These are phyloP conservation scores for Ophiocordyceps camponoti-leonardi DNA, from an alignment of 2,329 filamentous ascomycete species.

Conservation along the genomic window DNA sequence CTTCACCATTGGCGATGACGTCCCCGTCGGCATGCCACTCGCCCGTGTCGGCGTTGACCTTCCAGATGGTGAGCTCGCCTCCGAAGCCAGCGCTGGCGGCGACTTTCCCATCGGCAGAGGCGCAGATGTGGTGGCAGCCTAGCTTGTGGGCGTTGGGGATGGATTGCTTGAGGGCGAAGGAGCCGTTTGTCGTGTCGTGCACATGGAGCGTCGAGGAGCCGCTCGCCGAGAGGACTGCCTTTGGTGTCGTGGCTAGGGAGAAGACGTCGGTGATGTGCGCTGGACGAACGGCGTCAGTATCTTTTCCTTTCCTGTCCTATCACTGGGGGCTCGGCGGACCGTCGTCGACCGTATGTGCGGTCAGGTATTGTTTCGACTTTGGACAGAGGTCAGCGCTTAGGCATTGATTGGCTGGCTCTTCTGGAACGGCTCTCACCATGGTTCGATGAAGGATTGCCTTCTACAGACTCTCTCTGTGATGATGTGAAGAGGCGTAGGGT, in stretches of 20 bases:
- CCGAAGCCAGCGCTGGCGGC: constrained; percentile 79
- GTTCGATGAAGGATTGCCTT: not conserved
- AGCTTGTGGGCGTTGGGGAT: constrained; percentile 68
- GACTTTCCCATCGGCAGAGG: constrained; percentile 47
- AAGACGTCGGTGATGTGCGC: constrained; percentile 78
- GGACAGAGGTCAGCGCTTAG: not conserved
- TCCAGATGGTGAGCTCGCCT: constrained; percentile 78
- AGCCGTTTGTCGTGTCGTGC: constrained; percentile 53
- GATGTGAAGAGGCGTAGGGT: not conserved
- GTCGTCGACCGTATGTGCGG: constrained; percentile 76
- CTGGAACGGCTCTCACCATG: not conserved
- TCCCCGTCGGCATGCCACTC: constrained; percentile 29
- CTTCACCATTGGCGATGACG: constrained; percentile 18
- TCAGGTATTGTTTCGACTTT: constrained; percentile 96
- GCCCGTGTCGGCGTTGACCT: constrained; percentile 34
- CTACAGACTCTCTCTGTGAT: too few relatives aligned
- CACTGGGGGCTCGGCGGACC: constrained; percentile 29
- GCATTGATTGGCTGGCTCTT: not conserved
- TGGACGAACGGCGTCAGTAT: constrained; percentile 16
- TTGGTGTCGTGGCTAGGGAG: constrained; percentile 58
- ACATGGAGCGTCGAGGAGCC: constrained; percentile 71
- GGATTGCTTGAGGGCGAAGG: constrained; percentile 64
- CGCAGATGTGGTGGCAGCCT: constrained; percentile 79
- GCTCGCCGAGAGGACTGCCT: constrained; percentile 63
- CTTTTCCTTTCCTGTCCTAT: not conserved